These are phyloP conservation scores for Hordeum pubiflorum DNA, from an alignment of 202 grass and related monocot genomes.

Conservation along the genomic window DNA sequence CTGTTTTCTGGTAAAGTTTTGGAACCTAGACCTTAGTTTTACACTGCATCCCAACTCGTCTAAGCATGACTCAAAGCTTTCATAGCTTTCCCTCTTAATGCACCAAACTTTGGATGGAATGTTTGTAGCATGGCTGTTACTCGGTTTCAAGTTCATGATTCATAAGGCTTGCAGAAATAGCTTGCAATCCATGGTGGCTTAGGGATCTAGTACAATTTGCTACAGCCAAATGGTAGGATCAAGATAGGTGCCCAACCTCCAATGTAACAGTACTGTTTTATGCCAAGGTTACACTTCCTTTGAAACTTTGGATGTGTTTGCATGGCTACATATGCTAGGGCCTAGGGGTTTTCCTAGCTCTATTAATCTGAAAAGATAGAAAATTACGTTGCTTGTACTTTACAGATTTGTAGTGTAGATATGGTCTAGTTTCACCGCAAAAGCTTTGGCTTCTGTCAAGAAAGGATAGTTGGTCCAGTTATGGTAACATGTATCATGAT, in stretches of 20 bases:
- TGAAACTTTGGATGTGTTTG: background rate
- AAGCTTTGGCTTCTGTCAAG: background rate
- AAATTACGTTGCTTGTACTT: background rate
- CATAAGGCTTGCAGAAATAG: background rate
- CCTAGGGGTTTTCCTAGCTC: background rate
- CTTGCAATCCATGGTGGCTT: conserved; percentile 1
- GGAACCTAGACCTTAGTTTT: background rate
- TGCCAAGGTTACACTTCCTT: background rate
- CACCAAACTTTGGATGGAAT: background rate
- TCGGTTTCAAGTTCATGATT: background rate
- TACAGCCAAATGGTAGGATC: background rate
- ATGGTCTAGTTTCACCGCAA: background rate
- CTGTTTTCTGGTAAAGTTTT: conserved; percentile 55
- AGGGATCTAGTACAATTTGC: background rate
- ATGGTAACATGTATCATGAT: background rate
- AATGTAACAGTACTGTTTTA: background rate
- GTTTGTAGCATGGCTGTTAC: background rate
- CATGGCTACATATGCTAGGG: background rate
- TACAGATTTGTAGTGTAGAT: background rate
- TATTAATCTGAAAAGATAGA: background rate
- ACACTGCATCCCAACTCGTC: background rate
- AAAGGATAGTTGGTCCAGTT: background rate
- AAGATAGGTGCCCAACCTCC: background rate
- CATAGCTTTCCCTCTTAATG: background rate
- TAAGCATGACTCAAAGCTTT: conserved; percentile 4